A percentile compares a stretch with the other conserved stretches of the same genome.
Evolutionary conservation across 208 protist genomes (phyloP).

Genomic region (Leishmania amazonensis): DNA sequence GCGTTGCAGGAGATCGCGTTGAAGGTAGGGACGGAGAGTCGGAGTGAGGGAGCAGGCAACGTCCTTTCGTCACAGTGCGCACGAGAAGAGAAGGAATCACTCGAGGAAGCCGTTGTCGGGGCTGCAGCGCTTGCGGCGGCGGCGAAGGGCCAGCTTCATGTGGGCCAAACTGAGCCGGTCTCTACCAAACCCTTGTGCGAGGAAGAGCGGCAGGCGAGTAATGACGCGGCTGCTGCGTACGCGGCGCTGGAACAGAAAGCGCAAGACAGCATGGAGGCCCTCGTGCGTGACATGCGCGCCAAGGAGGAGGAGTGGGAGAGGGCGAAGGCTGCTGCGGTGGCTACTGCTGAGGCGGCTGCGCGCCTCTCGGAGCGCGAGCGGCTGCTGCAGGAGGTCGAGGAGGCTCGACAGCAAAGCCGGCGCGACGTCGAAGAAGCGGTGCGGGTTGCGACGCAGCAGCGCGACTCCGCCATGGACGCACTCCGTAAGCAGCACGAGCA

Average conservation of each 20-base stretch:
- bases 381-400: conserved; percentile 20
- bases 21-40: not conserved
- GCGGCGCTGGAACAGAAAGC: conserved; percentile 10
- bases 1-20: not conserved
- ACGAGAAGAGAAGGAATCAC: not conserved
- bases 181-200: conserved; percentile 2
- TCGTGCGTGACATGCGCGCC: not conserved
- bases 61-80: conserved; percentile 7
- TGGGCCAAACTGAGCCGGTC: conserved; percentile 6
- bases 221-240: not conserved
- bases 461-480: not conserved
- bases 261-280: conserved; percentile 12
- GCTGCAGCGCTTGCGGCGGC: not conserved
- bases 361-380: conserved; percentile 27
- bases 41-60: not conserved
- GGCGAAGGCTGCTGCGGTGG: conserved; percentile 8
- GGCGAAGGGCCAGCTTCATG: not conserved
- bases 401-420: conserved; percentile 3
- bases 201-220: conserved; percentile 3
- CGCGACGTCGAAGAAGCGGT: not conserved
- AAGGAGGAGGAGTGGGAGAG: conserved; percentile 8
- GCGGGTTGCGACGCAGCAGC: not conserved
- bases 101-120: not conserved
- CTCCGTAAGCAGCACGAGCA: conserved; percentile 4
- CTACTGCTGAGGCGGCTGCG: conserved; percentile 1